Percentiles rank a stretch among this genome's conserved stretches.
Conservation (phyloP, 345 rosid genomes). For the Aegle marmelos region DNA sequence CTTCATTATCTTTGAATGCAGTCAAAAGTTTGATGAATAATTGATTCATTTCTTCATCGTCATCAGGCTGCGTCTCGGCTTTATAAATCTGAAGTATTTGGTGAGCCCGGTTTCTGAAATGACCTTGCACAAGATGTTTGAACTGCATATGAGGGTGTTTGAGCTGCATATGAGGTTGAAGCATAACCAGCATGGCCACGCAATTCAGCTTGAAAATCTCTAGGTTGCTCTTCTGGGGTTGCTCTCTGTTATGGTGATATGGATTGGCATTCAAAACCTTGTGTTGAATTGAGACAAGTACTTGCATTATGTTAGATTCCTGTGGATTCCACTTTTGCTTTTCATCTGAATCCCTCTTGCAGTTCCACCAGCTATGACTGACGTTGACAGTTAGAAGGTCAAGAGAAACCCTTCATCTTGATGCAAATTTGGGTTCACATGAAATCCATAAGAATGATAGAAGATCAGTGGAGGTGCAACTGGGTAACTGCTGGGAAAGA, state of each 20-base stretch:
- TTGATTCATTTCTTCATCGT: neutral
- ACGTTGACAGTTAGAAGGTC: neutral
- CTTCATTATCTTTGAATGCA: constrained; percentile 11
- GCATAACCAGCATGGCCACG: constrained; percentile 4
- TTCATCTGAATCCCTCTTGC: neutral
- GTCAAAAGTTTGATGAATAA: constrained; percentile 14
- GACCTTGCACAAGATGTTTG: constrained; percentile 2
- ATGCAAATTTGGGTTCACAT: neutral
- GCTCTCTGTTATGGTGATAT: neutral
- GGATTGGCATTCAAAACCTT: neutral
- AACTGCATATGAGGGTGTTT: neutral
- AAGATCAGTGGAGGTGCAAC: neutral
- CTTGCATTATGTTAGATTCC: neutral
- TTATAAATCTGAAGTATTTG: constrained; percentile 18
- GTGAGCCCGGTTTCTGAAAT: constrained; percentile 13
- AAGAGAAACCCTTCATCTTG: neutral
- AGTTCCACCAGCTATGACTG: too few relatives aligned
- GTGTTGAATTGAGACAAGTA: constrained; percentile 12
- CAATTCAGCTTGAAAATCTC: constrained; percentile 11
- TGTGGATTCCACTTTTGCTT: neutral
- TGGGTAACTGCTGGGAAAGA: neutral
- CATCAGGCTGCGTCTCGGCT: neutral
- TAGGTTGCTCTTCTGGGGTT: neutral
- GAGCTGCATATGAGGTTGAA: neutral
- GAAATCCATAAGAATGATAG: neutral